A percentile compares a stretch with the other conserved stretches of the same genome.
Conservation (phyloP, 1,139 yeast genomes). For the Geotrichum histeridarum region DNA sequence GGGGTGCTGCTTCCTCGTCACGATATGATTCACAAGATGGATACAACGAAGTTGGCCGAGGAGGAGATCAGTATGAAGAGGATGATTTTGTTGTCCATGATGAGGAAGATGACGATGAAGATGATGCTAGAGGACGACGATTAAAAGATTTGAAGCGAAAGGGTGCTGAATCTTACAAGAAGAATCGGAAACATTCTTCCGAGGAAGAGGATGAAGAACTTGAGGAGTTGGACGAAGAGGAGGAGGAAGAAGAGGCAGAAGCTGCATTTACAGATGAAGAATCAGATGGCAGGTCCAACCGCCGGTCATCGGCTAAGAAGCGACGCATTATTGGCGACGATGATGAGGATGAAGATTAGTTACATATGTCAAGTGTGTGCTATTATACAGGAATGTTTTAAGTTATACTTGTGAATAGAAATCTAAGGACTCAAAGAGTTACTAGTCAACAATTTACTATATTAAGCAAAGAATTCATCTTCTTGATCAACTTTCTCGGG, state of each 20-base stretch:
- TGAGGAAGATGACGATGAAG: slow-evolving; percentile 46
- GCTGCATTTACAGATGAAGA: slow-evolving; percentile 22
- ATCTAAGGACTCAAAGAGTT: too few species aligned
- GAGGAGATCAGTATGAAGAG: slow-evolving; percentile 50
- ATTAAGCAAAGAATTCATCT: slow-evolving; percentile 18
- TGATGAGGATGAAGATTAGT: slow-evolving; percentile 41
- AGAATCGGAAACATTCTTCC: slow-evolving; percentile 28
- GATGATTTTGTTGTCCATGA: slow-evolving; percentile 51
- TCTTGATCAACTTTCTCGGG: slow-evolving; percentile 15
- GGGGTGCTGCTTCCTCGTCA: slow-evolving; percentile 43
- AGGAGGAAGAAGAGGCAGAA: slow-evolving; percentile 38
- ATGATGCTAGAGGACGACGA: slow-evolving; percentile 57
- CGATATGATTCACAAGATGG: slow-evolving; percentile 22
- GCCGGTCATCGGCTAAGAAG: slow-evolving; percentile 23
- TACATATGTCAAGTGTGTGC: neutral
- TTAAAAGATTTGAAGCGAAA: slow-evolving; percentile 55
- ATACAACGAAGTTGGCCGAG: slow-evolving; percentile 4
- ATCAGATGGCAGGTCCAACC: slow-evolving; percentile 16
- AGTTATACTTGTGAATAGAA: neutral
- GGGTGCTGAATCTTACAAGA: slow-evolving; percentile 49
- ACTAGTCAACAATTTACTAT: neutral
- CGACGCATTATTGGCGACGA: slow-evolving; percentile 53
- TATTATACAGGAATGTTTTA: neutral
- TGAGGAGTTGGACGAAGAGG: slow-evolving; percentile 28
- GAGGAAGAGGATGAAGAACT: slow-evolving; percentile 40